Evolutionary conservation across 306 rosid genomes (phyloP), one percentile per base, ranked within the genome.

Genomic region (Rosa lucieae): DNA sequence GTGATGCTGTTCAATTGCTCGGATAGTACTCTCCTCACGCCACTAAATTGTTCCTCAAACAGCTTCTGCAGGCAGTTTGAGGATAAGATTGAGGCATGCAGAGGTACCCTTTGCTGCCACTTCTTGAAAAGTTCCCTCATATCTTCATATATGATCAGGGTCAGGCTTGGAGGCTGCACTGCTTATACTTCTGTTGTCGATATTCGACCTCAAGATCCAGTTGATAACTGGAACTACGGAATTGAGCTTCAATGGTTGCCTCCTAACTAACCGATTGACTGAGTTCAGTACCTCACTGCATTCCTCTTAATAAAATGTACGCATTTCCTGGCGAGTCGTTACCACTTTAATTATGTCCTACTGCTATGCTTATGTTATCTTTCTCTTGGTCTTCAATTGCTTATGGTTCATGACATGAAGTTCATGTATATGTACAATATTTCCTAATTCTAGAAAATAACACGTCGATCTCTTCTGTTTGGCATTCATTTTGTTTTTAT

Each of bases 191-290:
- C 81, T 12, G 79, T 92, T 77, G 97, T 94, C 17, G 80, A 85
- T 85, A 83, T 85, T 37, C 81, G 78, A 46, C 78, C 86, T 61
- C 80, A 71, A 53, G 89, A 85, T 37, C 75, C 94, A 56, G 40
- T 88, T 78, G 79, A 86, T 26, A 73, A 88, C 29, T 94, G 98
- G 98, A 88, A 75, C 48, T 94, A 88, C 86, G 98, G 97, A 79
- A 81, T 94, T 86, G 97, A 90, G 89, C 74, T 94, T 18, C 98
- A 94, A 59, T 90, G 97, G 97, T 6, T 84, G 59, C 84, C 93
- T 42, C 87, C 93, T 56, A 82, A 80, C 11, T 15, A 37, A 65
- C 44, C 18, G n/a, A 32, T 32, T 6, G 43, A 32, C 35, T 32
- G 35, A 32, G 35, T 32, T 32, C 35, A 32, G 35, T 32, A 32